Conservation (phyloP, 768 basidiomycete genomes). For the Pulveroboletus sp. region DNA sequence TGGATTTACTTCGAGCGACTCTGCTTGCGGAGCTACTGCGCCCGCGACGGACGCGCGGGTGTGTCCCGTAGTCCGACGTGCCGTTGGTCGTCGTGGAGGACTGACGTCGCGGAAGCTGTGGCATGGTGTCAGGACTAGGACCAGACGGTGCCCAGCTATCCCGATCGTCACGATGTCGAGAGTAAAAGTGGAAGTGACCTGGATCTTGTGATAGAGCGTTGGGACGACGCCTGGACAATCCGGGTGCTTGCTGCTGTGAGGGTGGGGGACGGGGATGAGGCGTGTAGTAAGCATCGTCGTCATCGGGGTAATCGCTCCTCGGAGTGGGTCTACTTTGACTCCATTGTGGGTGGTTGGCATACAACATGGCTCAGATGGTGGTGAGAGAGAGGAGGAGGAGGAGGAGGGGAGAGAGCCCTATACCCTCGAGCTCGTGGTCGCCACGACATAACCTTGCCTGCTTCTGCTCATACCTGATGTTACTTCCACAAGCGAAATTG, state of each 20-base stretch:
- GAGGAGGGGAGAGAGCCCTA: neutral
- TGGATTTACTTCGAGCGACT: slow-evolving; percentile 12
- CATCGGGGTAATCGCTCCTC: slow-evolving; percentile 11
- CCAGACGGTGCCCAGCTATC: slow-evolving; percentile 11
- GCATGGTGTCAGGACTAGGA: slow-evolving; percentile 8
- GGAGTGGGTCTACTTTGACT: neutral
- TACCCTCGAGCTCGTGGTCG: neutral
- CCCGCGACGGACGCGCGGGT: slow-evolving; percentile 13
- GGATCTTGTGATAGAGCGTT: slow-evolving; percentile 9
- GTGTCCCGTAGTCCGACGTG: slow-evolving; percentile 16
- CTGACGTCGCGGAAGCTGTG: slow-evolving; percentile 17
- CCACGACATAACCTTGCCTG: no score
- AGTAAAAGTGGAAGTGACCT: slow-evolving; percentile 7
- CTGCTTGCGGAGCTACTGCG: slow-evolving; percentile 19
- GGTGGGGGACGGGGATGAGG: slow-evolving; percentile 5
- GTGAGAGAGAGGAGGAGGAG: neutral
- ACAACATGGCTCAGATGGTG: slow-evolving; percentile 2
- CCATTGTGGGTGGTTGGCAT: neutral
- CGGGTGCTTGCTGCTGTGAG: slow-evolving; percentile 3
- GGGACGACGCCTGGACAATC: slow-evolving; percentile 14
- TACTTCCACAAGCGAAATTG: no score
- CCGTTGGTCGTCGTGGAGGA: slow-evolving; percentile 15
- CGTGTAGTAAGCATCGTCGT: slow-evolving; percentile 14
- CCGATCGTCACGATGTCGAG: slow-evolving; percentile 22
- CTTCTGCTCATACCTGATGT: no score